Evolutionary conservation across 345 rosid species (phyloP).

Genomic region (Aurinia saxatilis): DNA sequence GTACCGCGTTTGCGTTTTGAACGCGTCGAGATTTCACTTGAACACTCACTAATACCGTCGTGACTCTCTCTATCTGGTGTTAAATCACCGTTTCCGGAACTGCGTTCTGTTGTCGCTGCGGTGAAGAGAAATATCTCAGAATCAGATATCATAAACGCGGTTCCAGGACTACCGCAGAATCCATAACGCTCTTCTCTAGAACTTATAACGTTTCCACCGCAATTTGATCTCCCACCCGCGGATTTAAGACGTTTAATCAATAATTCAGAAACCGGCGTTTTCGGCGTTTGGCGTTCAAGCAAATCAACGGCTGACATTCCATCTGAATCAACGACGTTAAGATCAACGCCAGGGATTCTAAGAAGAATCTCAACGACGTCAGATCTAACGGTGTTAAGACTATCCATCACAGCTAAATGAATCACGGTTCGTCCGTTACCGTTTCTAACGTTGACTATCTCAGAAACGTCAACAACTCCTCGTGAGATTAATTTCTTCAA

Average conservation of each 20-base stretch:
- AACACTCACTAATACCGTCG: slow-evolving; percentile 25
- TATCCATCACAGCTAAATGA: slow-evolving; percentile 72
- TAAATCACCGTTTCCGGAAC: not conserved
- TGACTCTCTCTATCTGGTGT: slow-evolving; percentile 24
- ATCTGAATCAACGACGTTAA: slow-evolving; percentile 56
- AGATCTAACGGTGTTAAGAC: slow-evolving; percentile 38
- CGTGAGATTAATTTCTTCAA: slow-evolving; percentile 44
- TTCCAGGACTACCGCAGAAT: slow-evolving; percentile 69
- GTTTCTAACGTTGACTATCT: slow-evolving; percentile 56
- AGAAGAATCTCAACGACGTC: slow-evolving; percentile 64
- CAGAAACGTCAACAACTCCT: slow-evolving; percentile 33
- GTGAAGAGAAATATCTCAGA: slow-evolving; percentile 76
- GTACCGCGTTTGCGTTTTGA: slow-evolving; percentile 30
- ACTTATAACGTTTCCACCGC: slow-evolving; percentile 38
- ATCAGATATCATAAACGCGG: slow-evolving; percentile 74
- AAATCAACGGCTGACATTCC: slow-evolving; percentile 82
- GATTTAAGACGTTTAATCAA: slow-evolving; percentile 71
- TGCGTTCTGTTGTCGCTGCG: slow-evolving; percentile 29
- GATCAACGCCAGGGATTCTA: slow-evolving; percentile 44
- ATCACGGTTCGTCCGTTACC: slow-evolving; percentile 67
- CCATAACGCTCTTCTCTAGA: slow-evolving; percentile 52
- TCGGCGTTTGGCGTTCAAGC: slow-evolving; percentile 56
- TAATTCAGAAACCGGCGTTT: slow-evolving; percentile 59
- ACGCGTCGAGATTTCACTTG: slow-evolving; percentile 14
- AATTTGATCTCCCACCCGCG: slow-evolving; percentile 65